Conservation (phyloP, 225 moss, liverwort and hornwort species). For the Antitrichia curtipendula region DNA sequence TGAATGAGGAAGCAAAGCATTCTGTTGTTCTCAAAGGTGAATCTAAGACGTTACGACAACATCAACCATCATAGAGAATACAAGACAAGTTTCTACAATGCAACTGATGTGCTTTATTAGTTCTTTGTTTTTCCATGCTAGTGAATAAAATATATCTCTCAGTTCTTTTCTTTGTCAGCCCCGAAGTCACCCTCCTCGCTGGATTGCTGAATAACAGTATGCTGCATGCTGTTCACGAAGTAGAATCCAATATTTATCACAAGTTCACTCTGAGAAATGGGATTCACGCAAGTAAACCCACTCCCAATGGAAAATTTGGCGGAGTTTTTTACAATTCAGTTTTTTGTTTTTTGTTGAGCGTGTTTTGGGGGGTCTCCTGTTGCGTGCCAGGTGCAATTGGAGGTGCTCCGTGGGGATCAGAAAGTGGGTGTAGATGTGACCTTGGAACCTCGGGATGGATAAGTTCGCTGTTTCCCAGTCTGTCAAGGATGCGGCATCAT, state of each 20-base stretch:
- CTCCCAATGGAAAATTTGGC: too few relatives aligned
- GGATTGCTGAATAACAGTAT: background rate
- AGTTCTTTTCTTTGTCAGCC: background rate
- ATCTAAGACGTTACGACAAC: background rate
- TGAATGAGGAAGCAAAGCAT: background rate
- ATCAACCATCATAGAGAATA: background rate
- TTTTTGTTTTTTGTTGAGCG: too few relatives aligned
- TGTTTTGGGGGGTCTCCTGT: background rate
- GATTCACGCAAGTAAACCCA: background rate
- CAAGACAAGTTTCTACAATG: background rate
- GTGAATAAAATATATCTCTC: background rate
- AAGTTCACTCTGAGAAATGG: background rate
- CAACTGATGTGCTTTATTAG: background rate
- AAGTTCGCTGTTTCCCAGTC: background rate
- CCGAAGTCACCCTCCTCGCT: background rate
- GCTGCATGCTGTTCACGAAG: too few relatives aligned
- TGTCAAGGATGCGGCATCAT: background rate
- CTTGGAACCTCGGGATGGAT: constrained; percentile 67
- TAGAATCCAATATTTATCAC: too few relatives aligned
- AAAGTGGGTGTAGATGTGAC: constrained; percentile 57
- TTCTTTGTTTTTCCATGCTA: background rate
- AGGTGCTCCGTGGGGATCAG: constrained; percentile 86
- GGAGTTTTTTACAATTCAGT: too few relatives aligned
- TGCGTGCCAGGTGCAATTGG: constrained; percentile 61
- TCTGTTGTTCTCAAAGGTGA: background rate